These are phyloP conservation scores for Dactylellina drechsleri DNA, from an alignment of 2,329 filamentous ascomycete genomes.

Conservation along the genomic window DNA sequence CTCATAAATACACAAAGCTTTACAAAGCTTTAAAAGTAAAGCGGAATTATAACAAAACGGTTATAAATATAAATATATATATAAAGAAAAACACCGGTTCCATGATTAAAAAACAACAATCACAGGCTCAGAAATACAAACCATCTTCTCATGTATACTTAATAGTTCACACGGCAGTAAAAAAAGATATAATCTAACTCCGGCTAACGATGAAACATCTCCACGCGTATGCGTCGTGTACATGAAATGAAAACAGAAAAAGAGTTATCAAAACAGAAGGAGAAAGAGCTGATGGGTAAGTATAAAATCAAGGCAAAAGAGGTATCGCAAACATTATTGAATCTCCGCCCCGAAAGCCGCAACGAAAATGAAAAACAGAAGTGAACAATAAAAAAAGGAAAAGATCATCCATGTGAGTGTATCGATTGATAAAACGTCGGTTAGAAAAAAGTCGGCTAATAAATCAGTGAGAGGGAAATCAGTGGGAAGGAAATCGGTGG, in stretches of 20 bases:
- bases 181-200: conserved; percentile 41
- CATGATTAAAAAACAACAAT: conserved; percentile 15
- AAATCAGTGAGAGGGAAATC: neutral
- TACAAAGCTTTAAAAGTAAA: too few species aligned
- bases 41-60: too few species aligned
- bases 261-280: conserved; percentile 2
- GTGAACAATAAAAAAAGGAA: too few species aligned
- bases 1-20: too few species aligned
- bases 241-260: neutral
- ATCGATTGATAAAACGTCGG: conserved; percentile 3
- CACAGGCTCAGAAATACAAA: neutral
- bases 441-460: neutral
- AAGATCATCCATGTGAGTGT: neutral
- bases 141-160: neutral
- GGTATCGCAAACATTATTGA: conserved; percentile 26
- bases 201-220: conserved; percentile 47
- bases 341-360: conserved; percentile 3
- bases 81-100: conserved; percentile 38
- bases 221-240: conserved; percentile 37
- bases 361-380: neutral
- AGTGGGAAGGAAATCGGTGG: neutral
- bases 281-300: neutral
- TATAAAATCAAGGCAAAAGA: conserved; percentile 9
- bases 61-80: too few species aligned
- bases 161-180: neutral